These are phyloP conservation scores for Schizosaccharomyces octosporus DNA, from an alignment of 805 yeast species.

Conservation along the genomic window DNA sequence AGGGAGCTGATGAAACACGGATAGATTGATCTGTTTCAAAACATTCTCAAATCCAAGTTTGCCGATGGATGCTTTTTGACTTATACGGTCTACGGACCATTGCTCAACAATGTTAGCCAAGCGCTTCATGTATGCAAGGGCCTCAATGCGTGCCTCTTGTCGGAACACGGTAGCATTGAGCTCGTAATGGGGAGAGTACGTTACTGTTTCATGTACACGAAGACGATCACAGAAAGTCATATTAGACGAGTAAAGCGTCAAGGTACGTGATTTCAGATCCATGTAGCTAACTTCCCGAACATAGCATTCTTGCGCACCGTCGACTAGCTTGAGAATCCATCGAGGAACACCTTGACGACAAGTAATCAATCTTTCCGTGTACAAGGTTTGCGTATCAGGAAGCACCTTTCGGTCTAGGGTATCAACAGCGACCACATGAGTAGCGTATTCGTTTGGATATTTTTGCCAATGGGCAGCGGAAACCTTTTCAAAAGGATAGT, in stretches of 20 bases:
- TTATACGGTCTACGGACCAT: slow-evolving; percentile 74
- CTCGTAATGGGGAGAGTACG: slow-evolving; percentile 41
- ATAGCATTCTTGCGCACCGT: slow-evolving; percentile 46
- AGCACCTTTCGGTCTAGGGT: slow-evolving; percentile 50
- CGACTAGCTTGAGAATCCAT: slow-evolving; percentile 54
- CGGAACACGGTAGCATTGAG: slow-evolving; percentile 25
- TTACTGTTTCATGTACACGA: slow-evolving; percentile 69
- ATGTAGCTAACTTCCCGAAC: slow-evolving; percentile 79
- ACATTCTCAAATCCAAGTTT: slow-evolving; percentile 68
- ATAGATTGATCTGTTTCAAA: slow-evolving; percentile 13
- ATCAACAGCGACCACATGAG: slow-evolving; percentile 87
- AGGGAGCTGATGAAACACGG: neutral
- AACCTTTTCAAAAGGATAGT: slow-evolving; percentile 50
- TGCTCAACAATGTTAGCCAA: slow-evolving; percentile 70
- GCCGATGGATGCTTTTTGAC: slow-evolving; percentile 67
- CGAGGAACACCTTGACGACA: slow-evolving; percentile 67
- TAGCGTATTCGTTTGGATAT: slow-evolving; percentile 80
- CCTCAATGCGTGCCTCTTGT: slow-evolving; percentile 75
- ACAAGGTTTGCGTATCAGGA: slow-evolving; percentile 26
- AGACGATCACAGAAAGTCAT: slow-evolving; percentile 55
- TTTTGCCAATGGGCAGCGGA: slow-evolving; percentile 86
- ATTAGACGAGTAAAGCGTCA: slow-evolving; percentile 67
- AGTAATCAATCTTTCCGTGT: slow-evolving; percentile 70
- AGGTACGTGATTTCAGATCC: slow-evolving; percentile 35
- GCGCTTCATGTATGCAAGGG: slow-evolving; percentile 44